phyloP scores from a whole-genome alignment of 78 protist genomes.

The Planoprotostelium fungivorum region DNA sequence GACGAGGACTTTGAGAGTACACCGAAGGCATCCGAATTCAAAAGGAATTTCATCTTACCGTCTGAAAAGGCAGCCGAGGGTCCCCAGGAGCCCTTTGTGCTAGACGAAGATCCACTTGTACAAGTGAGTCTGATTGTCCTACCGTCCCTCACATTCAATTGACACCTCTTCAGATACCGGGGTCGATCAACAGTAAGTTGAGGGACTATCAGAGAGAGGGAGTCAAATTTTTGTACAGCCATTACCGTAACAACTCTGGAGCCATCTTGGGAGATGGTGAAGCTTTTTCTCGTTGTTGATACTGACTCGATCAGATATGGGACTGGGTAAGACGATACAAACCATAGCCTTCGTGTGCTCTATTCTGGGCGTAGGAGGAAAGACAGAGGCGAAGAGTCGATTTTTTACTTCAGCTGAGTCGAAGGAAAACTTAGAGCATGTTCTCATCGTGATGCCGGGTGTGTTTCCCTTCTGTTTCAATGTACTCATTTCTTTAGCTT shows the following conservation, averaged over 20 bases:
- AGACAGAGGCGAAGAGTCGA: neutral
- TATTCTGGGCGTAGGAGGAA: neutral
- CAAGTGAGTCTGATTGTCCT: neutral
- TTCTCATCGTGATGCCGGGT: neutral
- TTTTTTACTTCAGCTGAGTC: neutral
- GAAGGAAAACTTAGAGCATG: neutral
- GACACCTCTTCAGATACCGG: neutral
- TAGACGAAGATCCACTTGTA: slow-evolving; percentile 1
- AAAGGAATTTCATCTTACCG: neutral
- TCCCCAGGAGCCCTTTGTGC: neutral
- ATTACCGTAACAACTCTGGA: slow-evolving; percentile 52
- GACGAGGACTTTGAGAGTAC: neutral
- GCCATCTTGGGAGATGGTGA: slow-evolving; percentile 87
- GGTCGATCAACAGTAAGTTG: slow-evolving; percentile 64
- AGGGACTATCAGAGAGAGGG: slow-evolving; percentile 93
- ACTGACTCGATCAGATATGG: slow-evolving; percentile 78
- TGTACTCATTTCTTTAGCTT: neutral
- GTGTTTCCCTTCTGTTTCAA: too few relatives aligned
- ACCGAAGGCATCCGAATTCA: neutral
- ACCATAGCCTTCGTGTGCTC: slow-evolving; percentile 27
- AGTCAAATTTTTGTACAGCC: slow-evolving; percentile 86
- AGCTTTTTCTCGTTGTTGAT: neutral
- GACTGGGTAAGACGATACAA: slow-evolving; percentile 97
- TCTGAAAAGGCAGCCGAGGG: neutral
- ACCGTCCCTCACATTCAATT: neutral